Conservation (phyloP, 2,329 filamentous ascomycete genomes). For the Fusarium abutilonis region DNA sequence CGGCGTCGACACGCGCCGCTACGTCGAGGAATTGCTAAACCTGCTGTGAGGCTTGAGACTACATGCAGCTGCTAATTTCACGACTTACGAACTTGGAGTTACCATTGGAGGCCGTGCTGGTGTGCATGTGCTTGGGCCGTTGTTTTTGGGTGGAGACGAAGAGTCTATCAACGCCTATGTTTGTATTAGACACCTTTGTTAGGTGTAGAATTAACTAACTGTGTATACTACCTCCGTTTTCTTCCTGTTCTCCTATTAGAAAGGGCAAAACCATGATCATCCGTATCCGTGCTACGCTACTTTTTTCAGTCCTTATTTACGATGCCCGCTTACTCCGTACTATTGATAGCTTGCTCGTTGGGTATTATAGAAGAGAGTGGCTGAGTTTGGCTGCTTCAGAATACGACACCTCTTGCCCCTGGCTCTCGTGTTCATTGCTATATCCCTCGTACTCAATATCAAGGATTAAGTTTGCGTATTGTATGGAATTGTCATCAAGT, state of each 20-base stretch:
- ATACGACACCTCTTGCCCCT: conserved; percentile 5
- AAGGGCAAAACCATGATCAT: conserved; percentile 1
- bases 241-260: background rate
- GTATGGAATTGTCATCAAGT: conserved; percentile 4
- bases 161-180: conserved; percentile 17
- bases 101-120: conserved; percentile 5
- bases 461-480: background rate
- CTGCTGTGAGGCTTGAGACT: conserved; percentile 51
- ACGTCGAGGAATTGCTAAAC: conserved; percentile 77
- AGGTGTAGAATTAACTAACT: conserved; percentile 1
- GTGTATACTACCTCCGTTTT: background rate
- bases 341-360: background rate
- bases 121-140: conserved; percentile 1
- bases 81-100: conserved; percentile 12
- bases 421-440: background rate
- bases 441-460: background rate
- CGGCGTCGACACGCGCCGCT: conserved; percentile 78
- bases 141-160: conserved; percentile 6
- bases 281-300: conserved; percentile 9
- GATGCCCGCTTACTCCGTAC: background rate
- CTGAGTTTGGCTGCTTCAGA: conserved; percentile 8
- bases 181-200: conserved; percentile 15
- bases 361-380: conserved; percentile 16
- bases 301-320: background rate
- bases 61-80: conserved; percentile 15